Base-by-base conservation (phyloP, 225 moss, liverwort and hornwort genomes). In the Pseudoscleropodium purum region DNA sequence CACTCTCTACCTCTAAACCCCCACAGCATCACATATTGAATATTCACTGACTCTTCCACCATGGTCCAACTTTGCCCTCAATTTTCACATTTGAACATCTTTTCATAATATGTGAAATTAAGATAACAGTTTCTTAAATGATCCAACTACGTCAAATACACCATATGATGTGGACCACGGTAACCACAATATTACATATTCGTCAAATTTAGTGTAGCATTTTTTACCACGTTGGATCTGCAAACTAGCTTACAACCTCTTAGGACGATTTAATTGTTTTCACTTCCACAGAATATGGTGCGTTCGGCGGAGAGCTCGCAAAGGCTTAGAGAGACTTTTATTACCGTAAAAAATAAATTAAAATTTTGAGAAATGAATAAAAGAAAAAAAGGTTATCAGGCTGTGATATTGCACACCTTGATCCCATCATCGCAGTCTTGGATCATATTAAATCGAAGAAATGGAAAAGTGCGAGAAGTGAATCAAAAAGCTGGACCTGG, bases 1-100 rank as follows among this genome's bases (percentile, higher is more conserved):
- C 89, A 81, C 87, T 87, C 89, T 85, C 87, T 78, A 88, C 78
- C 70, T 66, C 84, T 83, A 85, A 91, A 36, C 63, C 86, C 82
- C 75, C 66, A 85, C 54, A 86, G 52, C 81, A 67, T 77, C 70
- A 63, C 60, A 63, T 63, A 26, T 84, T 56, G 83, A 75, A 64
- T 56, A 29, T 26, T 61, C 61, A 88, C 61, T 52, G 73, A 85
- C 82, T 67, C 70, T 78, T 83, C 62, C 83, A 91, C 13, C 41
- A 61, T 57, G 56, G 79, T 33, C 34, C 39, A 49, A 87, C 34
- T 60, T 81, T 81, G 69, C 69, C 90, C 74, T 60, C 70, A 79
- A 59, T 81, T 87, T 75, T 24, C 61, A 86, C 56, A 59, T 59
- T 41, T 66, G 29, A 37, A 60, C 52, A 67, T 81, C 89, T 74